Evolutionary conservation across 2,329 filamentous ascomycete species (phyloP), one percentile per base, ranked within the genome.

Genomic region (Aspergillus aculeatus): DNA sequence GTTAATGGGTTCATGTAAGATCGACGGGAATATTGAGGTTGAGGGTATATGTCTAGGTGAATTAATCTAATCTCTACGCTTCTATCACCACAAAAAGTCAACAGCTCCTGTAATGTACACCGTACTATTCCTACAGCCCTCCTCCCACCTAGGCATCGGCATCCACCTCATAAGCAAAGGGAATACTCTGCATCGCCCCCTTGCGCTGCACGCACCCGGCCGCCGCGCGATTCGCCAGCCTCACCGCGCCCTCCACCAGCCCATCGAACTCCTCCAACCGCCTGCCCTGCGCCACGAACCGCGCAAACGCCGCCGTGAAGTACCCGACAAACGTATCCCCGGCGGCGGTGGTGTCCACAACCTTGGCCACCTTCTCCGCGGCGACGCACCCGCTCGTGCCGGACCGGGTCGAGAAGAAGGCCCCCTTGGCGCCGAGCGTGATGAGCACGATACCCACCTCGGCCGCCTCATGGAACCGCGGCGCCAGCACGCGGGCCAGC

Each of bases 301-400:
- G 19, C 5, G 53, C 53, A 35, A 55, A 55, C 6, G 53, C 53
- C 5, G 53, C 23, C 12, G 53, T 47, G 24, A 55, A 55, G 53
- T 55, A 55, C 14, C 95, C 94, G 5, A 96, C 91, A 77, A 97
- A 97, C 0, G 94, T 97, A 74, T 98, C 94, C 0, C 94, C 94
- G 5, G 95, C 95, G 1, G 90, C 94, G 7, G 94, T 98, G 1
- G 94, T 98, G 74, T 98, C 94, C 4, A 97, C 86, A 1, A 98
- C 94, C 58, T 83, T 77, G 4, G 73, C 78, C 19, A 91, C 89
- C 75, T 89, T 89, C 62, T 85, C 82, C 0, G 90, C 91, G 4
- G 81, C 78, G 44, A 73, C 69, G 7, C 73, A 72, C 3, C 73
- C 72, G 1, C 79, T 82, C 55, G 79, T 79, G 29, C 77, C 76